Conservation (phyloP, 305 asterid species). For the Salvia sclarea region DNA sequence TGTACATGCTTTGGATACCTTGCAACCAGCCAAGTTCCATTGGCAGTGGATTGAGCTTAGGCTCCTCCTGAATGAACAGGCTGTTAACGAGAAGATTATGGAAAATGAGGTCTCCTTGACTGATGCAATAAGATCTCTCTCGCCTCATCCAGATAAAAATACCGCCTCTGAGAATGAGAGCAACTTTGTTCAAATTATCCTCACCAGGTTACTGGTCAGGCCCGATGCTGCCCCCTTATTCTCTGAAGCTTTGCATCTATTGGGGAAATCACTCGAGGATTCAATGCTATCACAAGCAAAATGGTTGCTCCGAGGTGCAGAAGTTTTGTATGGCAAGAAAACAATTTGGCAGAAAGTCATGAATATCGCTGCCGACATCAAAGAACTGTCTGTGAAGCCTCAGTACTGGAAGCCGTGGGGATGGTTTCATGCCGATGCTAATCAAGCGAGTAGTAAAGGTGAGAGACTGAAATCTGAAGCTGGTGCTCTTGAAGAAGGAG, state of each 20-base stretch:
- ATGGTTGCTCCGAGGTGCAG: constrained; percentile 91
- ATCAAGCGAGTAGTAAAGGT: constrained; percentile 45
- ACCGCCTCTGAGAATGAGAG: constrained; percentile 85
- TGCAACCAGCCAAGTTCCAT: constrained; percentile 97
- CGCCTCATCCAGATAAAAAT: constrained; percentile 67
- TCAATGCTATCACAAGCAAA: constrained; percentile 91
- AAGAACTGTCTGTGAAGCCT: constrained; percentile 68
- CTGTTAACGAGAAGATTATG: constrained; percentile 72
- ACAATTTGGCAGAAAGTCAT: constrained; percentile 84
- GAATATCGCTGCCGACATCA: constrained; percentile 79
- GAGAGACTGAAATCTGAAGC: constrained; percentile 69
- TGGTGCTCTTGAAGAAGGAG: constrained; percentile 88
- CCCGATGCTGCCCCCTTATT: constrained; percentile 98
- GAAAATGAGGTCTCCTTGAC: constrained; percentile 69
- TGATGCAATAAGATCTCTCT: constrained; percentile 81
- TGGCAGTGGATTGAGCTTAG: constrained; percentile 99
- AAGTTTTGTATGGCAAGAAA: constrained; percentile 93
- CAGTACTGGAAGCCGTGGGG: constrained; percentile 97
- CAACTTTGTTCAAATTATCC: constrained; percentile 82
- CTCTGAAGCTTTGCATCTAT: constrained; percentile 83
- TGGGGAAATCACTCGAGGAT: constrained; percentile 95
- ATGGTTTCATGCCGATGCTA: constrained; percentile 63
- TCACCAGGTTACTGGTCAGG: constrained; percentile 89
- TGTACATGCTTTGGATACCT: constrained; percentile 75
- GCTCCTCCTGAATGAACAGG: constrained; percentile 90